Conservation (phyloP, 2,329 filamentous ascomycete genomes). For the Cercospora sesami region DNA sequence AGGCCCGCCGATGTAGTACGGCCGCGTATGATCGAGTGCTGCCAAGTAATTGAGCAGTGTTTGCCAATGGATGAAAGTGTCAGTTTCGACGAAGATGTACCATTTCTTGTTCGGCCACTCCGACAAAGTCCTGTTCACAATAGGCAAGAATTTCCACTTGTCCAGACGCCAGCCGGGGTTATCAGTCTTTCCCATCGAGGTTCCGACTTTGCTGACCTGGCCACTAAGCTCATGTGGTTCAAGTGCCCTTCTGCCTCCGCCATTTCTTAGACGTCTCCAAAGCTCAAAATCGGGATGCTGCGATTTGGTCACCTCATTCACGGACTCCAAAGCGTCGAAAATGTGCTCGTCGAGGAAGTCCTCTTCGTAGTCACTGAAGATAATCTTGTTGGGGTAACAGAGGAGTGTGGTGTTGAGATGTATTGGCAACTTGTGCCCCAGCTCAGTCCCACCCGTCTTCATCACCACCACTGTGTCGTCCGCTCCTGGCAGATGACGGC, state of each 20-base stretch:
- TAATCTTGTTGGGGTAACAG: slow-evolving; percentile 38
- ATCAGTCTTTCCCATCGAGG: slow-evolving; percentile 18
- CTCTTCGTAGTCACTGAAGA: slow-evolving; percentile 45
- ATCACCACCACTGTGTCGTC: slow-evolving; percentile 57
- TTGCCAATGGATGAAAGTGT: slow-evolving; percentile 57
- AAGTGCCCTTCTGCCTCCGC: slow-evolving; percentile 23
- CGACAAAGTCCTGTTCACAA: slow-evolving; percentile 49
- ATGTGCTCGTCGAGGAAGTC: slow-evolving; percentile 39
- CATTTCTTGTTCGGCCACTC: slow-evolving; percentile 53
- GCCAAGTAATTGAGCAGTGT: slow-evolving; percentile 46
- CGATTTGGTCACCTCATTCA: slow-evolving; percentile 22
- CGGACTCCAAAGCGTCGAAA: slow-evolving; percentile 33
- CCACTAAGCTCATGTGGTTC: slow-evolving; percentile 28
- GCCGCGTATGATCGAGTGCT: slow-evolving; percentile 43
- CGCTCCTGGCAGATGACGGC: slow-evolving; percentile 34
- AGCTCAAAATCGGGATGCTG: slow-evolving; percentile 33
- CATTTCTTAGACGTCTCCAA: slow-evolving; percentile 26
- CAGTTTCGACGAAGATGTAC: slow-evolving; percentile 61
- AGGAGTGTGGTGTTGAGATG: slow-evolving; percentile 41
- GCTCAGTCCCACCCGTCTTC: slow-evolving; percentile 39
- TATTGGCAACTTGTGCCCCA: slow-evolving; percentile 36
- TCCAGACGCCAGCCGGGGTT: slow-evolving; percentile 52
- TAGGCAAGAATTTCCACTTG: slow-evolving; percentile 57
- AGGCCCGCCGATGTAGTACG: slow-evolving; percentile 46
- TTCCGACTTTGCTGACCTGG: slow-evolving; percentile 14